These are phyloP conservation scores for Naganishia friedmannii DNA, from an alignment of 768 basidiomycete species.

Conservation along the genomic window DNA sequence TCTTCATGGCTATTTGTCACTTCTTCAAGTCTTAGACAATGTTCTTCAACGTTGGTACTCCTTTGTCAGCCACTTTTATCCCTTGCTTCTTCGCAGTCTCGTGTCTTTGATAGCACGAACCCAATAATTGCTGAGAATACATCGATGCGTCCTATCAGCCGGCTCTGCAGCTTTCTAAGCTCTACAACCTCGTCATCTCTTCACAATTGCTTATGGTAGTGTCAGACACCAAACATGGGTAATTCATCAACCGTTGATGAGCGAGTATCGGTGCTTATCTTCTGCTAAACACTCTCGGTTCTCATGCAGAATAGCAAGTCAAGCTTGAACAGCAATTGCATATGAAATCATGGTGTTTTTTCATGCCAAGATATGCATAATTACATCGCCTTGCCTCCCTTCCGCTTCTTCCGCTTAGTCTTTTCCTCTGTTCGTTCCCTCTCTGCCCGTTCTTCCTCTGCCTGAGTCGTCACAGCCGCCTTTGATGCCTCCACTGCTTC, in stretches of 20 bases:
- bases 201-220: neutral
- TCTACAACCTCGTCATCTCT: neutral
- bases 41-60: neutral
- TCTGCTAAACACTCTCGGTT: too few relatives aligned
- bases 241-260: too few relatives aligned
- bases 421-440: conserved; percentile 4
- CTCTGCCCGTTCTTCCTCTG: conserved; percentile 8
- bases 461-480: conserved; percentile 7
- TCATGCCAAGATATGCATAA: neutral
- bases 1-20: neutral
- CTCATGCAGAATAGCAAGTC: too few relatives aligned
- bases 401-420: conserved; percentile 7
- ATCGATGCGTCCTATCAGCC: too few relatives aligned
- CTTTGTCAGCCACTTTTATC: neutral
- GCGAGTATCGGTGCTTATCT: too few relatives aligned
- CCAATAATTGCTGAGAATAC: too few relatives aligned
- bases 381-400: conserved; percentile 14
- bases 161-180: too few relatives aligned
- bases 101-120: too few relatives aligned
- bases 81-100: too few relatives aligned
- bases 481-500: conserved; percentile 20
- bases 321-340: too few relatives aligned
- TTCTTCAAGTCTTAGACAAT: neutral
- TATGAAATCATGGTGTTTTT: neutral
- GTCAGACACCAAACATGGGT: too few relatives aligned